Base-by-base conservation (phyloP, 257 asterid species). In the Scutellaria galericulata region DNA sequence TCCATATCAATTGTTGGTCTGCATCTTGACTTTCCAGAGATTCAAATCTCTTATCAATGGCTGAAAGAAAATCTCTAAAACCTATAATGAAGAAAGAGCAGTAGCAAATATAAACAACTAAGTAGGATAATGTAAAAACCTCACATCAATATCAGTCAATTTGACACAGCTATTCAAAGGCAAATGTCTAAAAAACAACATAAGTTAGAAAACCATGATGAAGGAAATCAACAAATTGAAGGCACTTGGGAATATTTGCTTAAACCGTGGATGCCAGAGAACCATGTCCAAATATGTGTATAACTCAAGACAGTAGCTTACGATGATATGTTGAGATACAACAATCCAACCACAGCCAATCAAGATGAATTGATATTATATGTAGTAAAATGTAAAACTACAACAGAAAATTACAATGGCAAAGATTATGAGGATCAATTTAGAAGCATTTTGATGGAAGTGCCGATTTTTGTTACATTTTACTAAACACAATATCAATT, bases 31-130 rank as follows among this genome's bases (percentile, higher is more conserved):
- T 82, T 64, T 80, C 89, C 73, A 86, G 80, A 63, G 83, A 79
- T 64, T 80, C 84, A 71, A 92, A 83, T 84, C 93, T 92, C 80
- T 78, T 72, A 53, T 87, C 93, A 64, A 92, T 90, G 61, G 98
- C 87, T 41, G 90, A 76, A 78, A 95, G 76, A 73, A 90, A 81
- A 54, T 72, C 76, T 79, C 68, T 81, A 71, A 75, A 69, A 85
- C 95, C 99, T 95, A 79, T 57, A 79, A 48, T 44, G 47, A 74
- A 84, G 68, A 66, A 70, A 55, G 56, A 63, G 7, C 14, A 64
- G 66, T 55, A 79, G 73, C 67, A 59, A 39, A 67, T 31, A 74
- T 27, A 57, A 75, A n/a, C 41, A 66, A 31, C 64, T 47, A 13
- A 7, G 31, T 24, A 77, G 45, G 61, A 53, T 58, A 9, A 37